Percentiles rank a stretch among this genome's conserved stretches.
These are phyloP conservation scores for Musa schizocarpa DNA, from an alignment of 176 grass and related monocot genomes.

Conservation along the genomic window DNA sequence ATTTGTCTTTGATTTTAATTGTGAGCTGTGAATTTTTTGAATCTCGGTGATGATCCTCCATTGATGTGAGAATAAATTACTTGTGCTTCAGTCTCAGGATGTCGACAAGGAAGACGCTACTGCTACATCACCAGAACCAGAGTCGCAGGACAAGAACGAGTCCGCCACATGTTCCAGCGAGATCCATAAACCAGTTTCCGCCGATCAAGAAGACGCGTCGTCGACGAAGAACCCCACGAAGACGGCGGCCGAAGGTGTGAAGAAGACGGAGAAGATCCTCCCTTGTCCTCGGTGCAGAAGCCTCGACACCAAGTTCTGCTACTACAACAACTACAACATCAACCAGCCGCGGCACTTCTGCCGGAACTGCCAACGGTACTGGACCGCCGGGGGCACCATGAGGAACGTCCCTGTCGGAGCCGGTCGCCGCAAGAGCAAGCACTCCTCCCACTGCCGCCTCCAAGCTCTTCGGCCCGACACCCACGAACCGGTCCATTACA, in stretches of 20 bases:
- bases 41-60: no score
- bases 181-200: background rate
- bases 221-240: background rate
- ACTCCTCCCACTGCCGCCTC: slow-evolving; percentile 33
- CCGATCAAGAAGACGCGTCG: background rate
- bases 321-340: slow-evolving; percentile 98
- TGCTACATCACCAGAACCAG: no score
- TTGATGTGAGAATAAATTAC: no score
- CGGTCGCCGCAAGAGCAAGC: slow-evolving; percentile 89
- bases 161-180: background rate
- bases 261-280: slow-evolving; percentile 89
- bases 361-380: slow-evolving; percentile 99
- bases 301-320: slow-evolving; percentile 98
- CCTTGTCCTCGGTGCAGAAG: slow-evolving; percentile 82
- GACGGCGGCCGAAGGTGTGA: slow-evolving; percentile 14
- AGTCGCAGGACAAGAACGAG: background rate
- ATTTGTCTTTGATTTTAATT: no score
- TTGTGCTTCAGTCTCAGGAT: no score
- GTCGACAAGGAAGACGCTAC: no score
- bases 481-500: slow-evolving; percentile 18
- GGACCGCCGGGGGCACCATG: slow-evolving; percentile 91
- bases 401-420: slow-evolving; percentile 92
- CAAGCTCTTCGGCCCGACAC: slow-evolving; percentile 25
- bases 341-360: slow-evolving; percentile 96
- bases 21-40: no score